Evolutionary conservation across 2,329 filamentous ascomycete species (phyloP), one percentile per base, ranked within the genome.

Genomic region (Aspergillus jensenii): DNA sequence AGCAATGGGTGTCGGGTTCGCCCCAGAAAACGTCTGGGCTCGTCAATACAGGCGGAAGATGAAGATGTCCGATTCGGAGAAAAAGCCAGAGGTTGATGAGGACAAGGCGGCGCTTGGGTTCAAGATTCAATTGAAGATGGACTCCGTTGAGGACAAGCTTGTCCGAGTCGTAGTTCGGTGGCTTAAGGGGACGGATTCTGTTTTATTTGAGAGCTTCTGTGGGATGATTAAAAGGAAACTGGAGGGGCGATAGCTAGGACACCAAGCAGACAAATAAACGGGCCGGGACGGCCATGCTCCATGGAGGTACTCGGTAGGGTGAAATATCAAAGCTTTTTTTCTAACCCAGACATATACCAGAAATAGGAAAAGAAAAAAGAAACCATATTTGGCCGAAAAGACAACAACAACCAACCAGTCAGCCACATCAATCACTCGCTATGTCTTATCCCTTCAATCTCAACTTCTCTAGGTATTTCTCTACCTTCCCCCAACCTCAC

Each of bases 161-260:
- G 77, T 87, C 0, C 73, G 70, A 2, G 76, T 89, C 4, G 65
- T 74, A 4, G 78, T 89, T 54, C 81, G 90, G 33, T 96, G 91
- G 93, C 69, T 91, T 1, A 87, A 90, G 66, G 93, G 95, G 0
- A 79, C 81, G 6, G 90, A 96, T 63, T 79, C 83, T 17, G 81
- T 87, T 0, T 69, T 95, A 0, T 96, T 93, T 73, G 90, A 96
- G 75, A 97, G 93, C 70, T 91, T 99, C 62, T 89, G 87, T 59
- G 92, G 91, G 0, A 91, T 93, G 78, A 62, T 96, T 45, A 90
- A 87, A 72, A 79, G 83, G 37, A 83, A 81, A 56, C 23, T 78
- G 37, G 70, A 72, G 47, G 63, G 62, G 40, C 65, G 65, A 44
- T 55, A 49, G 31, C 37, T 15, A 4, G 43, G 14, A 40, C 6